Evolutionary conservation across 352 stramenopile genomes (phyloP), one percentile per base, ranked within the genome.

Genomic region (Phytophthora agathidicida): DNA sequence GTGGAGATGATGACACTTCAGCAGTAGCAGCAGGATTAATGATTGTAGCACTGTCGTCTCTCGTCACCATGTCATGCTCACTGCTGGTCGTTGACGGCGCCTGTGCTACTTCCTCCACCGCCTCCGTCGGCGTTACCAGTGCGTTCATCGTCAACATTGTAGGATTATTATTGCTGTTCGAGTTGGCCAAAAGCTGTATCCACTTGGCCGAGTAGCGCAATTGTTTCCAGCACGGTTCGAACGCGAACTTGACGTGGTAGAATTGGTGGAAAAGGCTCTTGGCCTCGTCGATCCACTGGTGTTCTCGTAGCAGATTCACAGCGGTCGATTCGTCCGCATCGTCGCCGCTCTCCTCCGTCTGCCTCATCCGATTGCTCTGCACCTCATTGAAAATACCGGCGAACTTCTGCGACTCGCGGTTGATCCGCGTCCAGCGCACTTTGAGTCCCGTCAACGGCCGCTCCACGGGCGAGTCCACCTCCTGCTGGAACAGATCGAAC

Each of bases 391-490:
- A 80, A 11, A 77, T 73, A 30, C 69, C 33, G 9, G 80, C 77
- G 44, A 93, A 93, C 61, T 79, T 83, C 58, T 91, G 80, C 32
- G 86, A 83, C 52, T 93, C 83, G 48, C 77, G 77, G 41, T 93
- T 91, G 59, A 93, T 88, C 48, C 83, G 83, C 31, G 78, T 89
- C 80, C 80, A 93, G 44, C 83, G 78, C 67, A 93, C 86, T 48
- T 93, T 93, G 50, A 93, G 77, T 1, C 83, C 83, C 19, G 75
- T 93, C 24, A 88, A 67, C 39, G 78, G 77, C 3, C 83, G 77
- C 61, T 91, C 78, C 26, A 88, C 69, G 3, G 73, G 55, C 17
- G 75, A 75, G n/a, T 76, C 66, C 37, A 86, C 44, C 63, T 93
- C 80, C 2, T 76, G 53, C 35, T 89, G 83, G 71, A 91, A 93